A percentile compares a stretch with the other conserved stretches of the same genome.
Evolutionary conservation across 352 stramenopile species (phyloP).

Genomic region (Globisporangium nagaii): DNA sequence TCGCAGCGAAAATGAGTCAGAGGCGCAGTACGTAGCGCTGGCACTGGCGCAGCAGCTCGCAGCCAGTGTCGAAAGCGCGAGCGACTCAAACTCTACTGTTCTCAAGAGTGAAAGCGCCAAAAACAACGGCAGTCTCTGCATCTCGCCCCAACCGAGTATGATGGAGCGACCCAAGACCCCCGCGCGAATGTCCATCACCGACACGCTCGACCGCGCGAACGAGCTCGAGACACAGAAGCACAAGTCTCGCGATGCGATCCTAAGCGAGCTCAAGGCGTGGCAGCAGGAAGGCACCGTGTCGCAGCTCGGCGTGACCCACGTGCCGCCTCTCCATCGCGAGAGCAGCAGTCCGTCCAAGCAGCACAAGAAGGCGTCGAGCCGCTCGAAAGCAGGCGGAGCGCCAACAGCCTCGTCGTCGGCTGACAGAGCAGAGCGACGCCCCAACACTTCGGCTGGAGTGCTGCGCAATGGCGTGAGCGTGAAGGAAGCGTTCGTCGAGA

Average conservation of each 20-base stretch:
- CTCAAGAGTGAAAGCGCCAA: not conserved
- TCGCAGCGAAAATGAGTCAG: slow-evolving; percentile 50
- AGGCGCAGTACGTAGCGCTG: slow-evolving; percentile 2
- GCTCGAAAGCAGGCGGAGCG: not conserved
- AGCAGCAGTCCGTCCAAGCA: slow-evolving; percentile 14
- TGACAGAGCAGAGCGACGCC: slow-evolving; percentile 24
- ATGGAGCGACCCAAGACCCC: slow-evolving; percentile 50
- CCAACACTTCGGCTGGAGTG: slow-evolving; percentile 48
- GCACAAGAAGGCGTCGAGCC: slow-evolving; percentile 8
- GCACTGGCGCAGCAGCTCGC: slow-evolving; percentile 3
- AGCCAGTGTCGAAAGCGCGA: not conserved
- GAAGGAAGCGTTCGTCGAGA: slow-evolving; percentile 55
- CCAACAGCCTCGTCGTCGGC: not conserved
- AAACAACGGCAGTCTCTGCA: not conserved
- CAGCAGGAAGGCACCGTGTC: slow-evolving; percentile 49
- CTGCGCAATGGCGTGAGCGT: slow-evolving; percentile 31
- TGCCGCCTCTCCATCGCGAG: not conserved
- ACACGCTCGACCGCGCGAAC: slow-evolving; percentile 63
- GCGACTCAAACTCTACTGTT: not conserved
- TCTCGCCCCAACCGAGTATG: not conserved
- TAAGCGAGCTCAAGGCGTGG: slow-evolving; percentile 63
- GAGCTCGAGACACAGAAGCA: slow-evolving; percentile 58
- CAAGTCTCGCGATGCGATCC: slow-evolving; percentile 57
- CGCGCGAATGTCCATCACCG: slow-evolving; percentile 66
- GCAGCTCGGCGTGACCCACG: slow-evolving; percentile 26